phyloP scores from a whole-genome alignment of 169 alveolate genomes.

The Plasmodium inui region DNA sequence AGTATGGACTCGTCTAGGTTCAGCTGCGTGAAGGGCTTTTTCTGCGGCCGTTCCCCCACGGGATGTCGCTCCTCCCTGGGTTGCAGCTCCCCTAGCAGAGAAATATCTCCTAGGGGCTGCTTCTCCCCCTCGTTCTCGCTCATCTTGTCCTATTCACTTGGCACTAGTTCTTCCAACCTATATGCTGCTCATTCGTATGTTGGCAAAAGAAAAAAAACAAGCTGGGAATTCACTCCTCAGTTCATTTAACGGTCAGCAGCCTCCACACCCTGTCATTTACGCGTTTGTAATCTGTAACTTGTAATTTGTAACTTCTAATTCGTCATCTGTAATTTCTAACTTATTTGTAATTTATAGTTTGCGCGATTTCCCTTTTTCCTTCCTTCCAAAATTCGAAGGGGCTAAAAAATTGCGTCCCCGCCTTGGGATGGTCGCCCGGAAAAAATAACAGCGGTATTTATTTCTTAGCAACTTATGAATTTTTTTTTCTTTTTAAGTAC shows the following conservation, averaged over 20 bases:
- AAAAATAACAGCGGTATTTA: not conserved
- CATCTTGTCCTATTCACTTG: not conserved
- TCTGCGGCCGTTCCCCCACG: constrained; percentile 25
- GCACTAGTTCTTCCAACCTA: not conserved
- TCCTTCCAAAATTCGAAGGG: not conserved
- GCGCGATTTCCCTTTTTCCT: not conserved
- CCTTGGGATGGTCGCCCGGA: not conserved
- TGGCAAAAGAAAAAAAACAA: not conserved
- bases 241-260: not conserved
- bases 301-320: no score
- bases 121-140: not conserved
- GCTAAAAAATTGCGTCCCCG: not conserved
- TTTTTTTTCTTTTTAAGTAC: not conserved
- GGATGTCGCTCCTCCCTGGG: not conserved
- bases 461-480: not conserved
- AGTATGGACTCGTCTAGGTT: constrained; percentile 33
- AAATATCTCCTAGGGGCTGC: not conserved
- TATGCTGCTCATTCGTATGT: not conserved
- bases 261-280: not conserved
- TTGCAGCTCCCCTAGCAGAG: not conserved
- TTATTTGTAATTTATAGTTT: no score
- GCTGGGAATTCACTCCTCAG: not conserved
- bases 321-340: no score
- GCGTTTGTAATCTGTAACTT: not conserved
- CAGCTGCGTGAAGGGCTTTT: constrained; percentile 28